Base-by-base conservation (phyloP, 116 monocot genomes). In the Zostera marina region DNA sequence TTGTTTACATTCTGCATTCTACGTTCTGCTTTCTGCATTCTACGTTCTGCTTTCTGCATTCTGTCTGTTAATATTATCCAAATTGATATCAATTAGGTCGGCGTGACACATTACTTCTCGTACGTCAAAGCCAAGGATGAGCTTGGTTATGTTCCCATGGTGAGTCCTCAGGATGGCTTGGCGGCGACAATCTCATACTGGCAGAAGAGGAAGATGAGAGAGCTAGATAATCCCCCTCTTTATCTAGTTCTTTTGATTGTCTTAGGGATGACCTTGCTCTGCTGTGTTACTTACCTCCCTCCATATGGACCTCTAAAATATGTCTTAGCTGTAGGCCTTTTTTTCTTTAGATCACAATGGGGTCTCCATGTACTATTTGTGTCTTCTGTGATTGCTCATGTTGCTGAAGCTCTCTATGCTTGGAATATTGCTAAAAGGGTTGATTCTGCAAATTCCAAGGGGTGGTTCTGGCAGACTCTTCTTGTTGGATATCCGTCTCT, bases 71-170 rank as follows among this genome's bases (percentile, higher is more conserved):
- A 32, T 32, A 32, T 32, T 32, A 32, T 39, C 20, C 11, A n/a
- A 8, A 17, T 40, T 15, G 44, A 44, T 22, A 15, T 69, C 24
- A 15, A 43, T 44, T 82, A 96, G 96, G 73, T 96, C 40, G 89
- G 96, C 38, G 82, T 89, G 25, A 96, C 96, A 8, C 89, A 96
- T 49, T 85, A 96, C 74, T 96, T 96, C 68, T 96, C 89, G 20
- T 72, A 66, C 41, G 44, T 85, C 45, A 96, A 89, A 73, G 89
- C 96, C 44, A 85, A 63, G 62, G 54, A 78, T 8, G 89, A 96
- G 69, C 89, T 96, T 2, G 96, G 89, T 1, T 96, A 89, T 61
- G 41, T 77, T 52, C 96, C 96, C 10, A 75, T 96, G 65, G 80
- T 82, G 41, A 80, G 71, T 38, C 80, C 85, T 21, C 59, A 47